Base-by-base conservation (phyloP, 257 asterid species). In the Solanum boliviense region DNA sequence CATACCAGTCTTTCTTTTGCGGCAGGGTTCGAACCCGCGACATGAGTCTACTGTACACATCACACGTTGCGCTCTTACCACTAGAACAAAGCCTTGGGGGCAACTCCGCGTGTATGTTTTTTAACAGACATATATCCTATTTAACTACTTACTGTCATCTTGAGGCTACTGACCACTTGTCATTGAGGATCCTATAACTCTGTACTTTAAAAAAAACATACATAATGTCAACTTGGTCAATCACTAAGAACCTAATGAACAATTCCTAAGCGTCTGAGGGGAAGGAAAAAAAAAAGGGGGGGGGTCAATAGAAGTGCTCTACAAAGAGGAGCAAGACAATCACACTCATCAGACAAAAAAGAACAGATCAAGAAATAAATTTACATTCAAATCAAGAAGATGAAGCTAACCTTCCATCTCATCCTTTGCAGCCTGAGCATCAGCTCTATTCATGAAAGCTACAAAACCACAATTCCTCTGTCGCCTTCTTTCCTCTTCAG, bases 351-450 rank as follows among this genome's bases (percentile, higher is more conserved):
- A 16, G 32, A 79, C 67, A 44, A 44, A 79, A 79, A 16, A 27
- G 27, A 44, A 46, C 20, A 27, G 67, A 79, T 46, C 20, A 41
- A 41, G 84, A 79, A 46, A 79, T 79, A 25, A 27, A 16, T 41
- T 38, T 78, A 31, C 84, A 0, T 52, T 27, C 60, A 65, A 88
- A 67, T 44, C 44, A 34, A 58, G 86, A 71, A 78, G 16, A 35
- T 32, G 11, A 85, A 78, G 82, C 86, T 83, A 86, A 96, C 99
- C 99, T 94, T 96, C 98, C 99, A 96, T 96, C 90, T 96, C 99
- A 95, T 96, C 98, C 87, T 94, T 96, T 79, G 98, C 99, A 87
- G 99, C 99, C 90, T 96, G 99, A 85, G 95, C 99, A 81, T 96
- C 98, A 87, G 93, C 86, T 88, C 99, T 95, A 87, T 96, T 96